phyloP scores from a whole-genome alignment of 768 basidiomycete species.

The Tubosaeta sp. region DNA sequence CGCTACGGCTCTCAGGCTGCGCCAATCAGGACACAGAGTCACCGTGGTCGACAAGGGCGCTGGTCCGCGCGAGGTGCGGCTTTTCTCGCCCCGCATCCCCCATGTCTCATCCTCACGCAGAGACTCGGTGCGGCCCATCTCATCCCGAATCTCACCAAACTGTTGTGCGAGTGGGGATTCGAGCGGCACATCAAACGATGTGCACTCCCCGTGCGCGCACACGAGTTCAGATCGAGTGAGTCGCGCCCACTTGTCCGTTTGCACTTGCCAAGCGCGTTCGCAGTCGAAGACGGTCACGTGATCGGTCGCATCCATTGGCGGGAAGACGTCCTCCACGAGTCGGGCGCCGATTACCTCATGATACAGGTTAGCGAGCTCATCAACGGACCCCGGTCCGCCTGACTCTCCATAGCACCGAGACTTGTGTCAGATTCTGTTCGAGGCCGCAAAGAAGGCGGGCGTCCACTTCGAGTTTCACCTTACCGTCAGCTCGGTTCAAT shows the following conservation, averaged over 20 bases:
- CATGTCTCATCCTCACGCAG: constrained; percentile 16
- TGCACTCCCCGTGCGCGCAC: constrained; percentile 24
- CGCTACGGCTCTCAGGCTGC: constrained; percentile 53
- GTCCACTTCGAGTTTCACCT: constrained; percentile 47
- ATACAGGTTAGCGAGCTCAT: constrained; percentile 39
- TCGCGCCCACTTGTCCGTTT: background rate
- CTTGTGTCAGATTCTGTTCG: constrained; percentile 45
- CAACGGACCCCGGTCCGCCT: background rate
- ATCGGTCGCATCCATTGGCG: constrained; percentile 47
- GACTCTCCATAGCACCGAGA: constrained; percentile 45
- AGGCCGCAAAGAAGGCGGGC: constrained; percentile 45
- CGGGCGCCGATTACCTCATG: constrained; percentile 50
- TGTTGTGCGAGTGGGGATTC: constrained; percentile 56
- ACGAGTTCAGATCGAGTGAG: constrained; percentile 25
- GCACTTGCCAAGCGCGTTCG: too few relatives aligned
- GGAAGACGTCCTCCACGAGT: constrained; percentile 46
- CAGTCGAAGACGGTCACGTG: constrained; percentile 35
- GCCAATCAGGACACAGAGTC: constrained; percentile 56
- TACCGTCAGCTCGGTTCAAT: constrained; percentile 32
- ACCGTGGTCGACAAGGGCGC: constrained; percentile 50
- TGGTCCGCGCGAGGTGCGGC: constrained; percentile 39
- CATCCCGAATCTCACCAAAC: constrained; percentile 57
- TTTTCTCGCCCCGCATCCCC: background rate
- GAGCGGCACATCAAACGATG: constrained; percentile 39
- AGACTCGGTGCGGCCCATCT: constrained; percentile 41